These are phyloP conservation scores for Naganishia randhawae DNA, from an alignment of 768 basidiomycete species.

Conservation along the genomic window DNA sequence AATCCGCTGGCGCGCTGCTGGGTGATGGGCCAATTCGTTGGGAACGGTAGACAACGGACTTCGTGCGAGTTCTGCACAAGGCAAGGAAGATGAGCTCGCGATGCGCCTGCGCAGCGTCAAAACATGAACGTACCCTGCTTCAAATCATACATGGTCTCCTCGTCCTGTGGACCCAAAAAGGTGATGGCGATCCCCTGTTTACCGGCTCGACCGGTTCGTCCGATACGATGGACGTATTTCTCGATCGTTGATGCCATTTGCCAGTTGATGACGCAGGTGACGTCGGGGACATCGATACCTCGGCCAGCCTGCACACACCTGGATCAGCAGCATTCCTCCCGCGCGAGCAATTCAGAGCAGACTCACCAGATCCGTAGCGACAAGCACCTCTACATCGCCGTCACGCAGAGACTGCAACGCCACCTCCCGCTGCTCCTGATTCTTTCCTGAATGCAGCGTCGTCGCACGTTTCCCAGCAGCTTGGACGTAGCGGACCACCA, in stretches of 20 bases:
- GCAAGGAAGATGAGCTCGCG: neutral
- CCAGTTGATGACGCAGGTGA: conserved; percentile 92
- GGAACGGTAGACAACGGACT: conserved; percentile 88
- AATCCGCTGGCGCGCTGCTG: conserved; percentile 83
- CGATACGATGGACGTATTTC: conserved; percentile 95
- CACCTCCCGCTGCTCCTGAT: conserved; percentile 93
- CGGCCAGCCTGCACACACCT: conserved; percentile 65
- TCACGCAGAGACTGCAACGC: conserved; percentile 78
- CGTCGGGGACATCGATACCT: conserved; percentile 98
- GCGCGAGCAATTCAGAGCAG: too few relatives aligned
- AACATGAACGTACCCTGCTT: conserved; percentile 66
- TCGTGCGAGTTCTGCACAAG: conserved; percentile 75
- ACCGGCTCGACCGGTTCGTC: conserved; percentile 96
- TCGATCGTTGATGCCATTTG: conserved; percentile 97
- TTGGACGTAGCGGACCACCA: conserved; percentile 89
- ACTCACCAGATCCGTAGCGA: conserved; percentile 78
- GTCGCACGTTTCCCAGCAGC: conserved; percentile 89
- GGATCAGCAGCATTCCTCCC: neutral
- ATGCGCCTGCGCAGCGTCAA: neutral
- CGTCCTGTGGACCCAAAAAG: conserved; percentile 91
- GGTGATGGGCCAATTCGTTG: conserved; percentile 81
- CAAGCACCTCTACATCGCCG: conserved; percentile 81
- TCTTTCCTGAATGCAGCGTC: conserved; percentile 94
- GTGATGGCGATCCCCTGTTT: conserved; percentile 91
- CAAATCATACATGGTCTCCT: conserved; percentile 93